Evolutionary conservation across 805 yeast species (phyloP), one percentile per base, ranked within the genome.

Genomic region (Ogataea pilisensis): DNA sequence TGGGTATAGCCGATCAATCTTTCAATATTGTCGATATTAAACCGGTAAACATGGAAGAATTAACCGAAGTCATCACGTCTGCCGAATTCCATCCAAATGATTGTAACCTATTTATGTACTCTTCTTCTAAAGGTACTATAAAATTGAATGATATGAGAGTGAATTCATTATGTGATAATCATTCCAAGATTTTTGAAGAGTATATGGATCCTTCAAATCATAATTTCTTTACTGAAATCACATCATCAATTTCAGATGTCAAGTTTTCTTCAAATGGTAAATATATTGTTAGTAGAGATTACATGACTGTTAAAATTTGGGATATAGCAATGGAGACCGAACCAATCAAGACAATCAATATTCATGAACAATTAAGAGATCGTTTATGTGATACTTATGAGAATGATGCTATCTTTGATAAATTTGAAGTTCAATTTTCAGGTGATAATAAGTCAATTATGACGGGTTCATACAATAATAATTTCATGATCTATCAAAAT

Each of bases 1-100:
- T 90, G 51, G 89, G 87, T 40, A 85, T 89, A 53, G 88, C 96
- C 17, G 96, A 91, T 65, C 96, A 91, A 68, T 79, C 90, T 55
- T 93, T 93, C 67, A 95, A 93, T 64, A 93, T 93, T 50, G 98
- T 93, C 43, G 99, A 93, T 66, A 93, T 93, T 58, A 89, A 95
- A 63, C 99, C 99, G 8, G 86, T 89, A 6, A 89, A 89, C 65
- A 95, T 93, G 99, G 99, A 93, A 69, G 99, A 93, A 67, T 76
- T 93, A 55, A 91, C 99, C 8, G 99, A 93, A 65, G 99, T 93
- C 38, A 91, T 93, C 50, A 93, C 99, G 14, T 78, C 90, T 57
- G 95, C 98, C 2, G 96, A 90, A 63, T 93, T 93, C 69, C 98
- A 95, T 64, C 99, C 99, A 13, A 66, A 70, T 34, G 81, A 82